Evolutionary conservation across 495 filamentous ascomycete genomes (phyloP).

Genomic region (Lasiosphaeria ovina): DNA sequence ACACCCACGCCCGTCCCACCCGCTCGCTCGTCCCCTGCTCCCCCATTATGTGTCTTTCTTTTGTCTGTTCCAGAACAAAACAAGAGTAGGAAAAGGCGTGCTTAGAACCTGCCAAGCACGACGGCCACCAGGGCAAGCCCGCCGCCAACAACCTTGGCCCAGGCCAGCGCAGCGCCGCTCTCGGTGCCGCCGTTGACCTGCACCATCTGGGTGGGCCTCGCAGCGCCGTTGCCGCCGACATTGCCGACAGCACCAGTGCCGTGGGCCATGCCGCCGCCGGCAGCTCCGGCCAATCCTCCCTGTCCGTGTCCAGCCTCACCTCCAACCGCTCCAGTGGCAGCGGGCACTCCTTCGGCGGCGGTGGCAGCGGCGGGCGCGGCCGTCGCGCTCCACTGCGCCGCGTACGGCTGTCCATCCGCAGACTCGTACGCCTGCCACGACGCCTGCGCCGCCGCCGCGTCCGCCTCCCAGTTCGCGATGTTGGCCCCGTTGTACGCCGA

Average conservation of each 20-base stretch:
- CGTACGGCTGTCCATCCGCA: conserved; percentile 1
- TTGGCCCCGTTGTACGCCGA: not conserved
- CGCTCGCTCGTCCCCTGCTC: no score
- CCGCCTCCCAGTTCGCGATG: conserved; percentile 3
- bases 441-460: conserved; percentile 10
- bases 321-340: not conserved
- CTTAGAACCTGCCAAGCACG: conserved; percentile 13
- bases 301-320: not conserved
- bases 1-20: no score
- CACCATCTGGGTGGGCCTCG: conserved; percentile 8
- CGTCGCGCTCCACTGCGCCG: not conserved
- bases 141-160: conserved; percentile 5
- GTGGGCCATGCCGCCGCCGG: not conserved
- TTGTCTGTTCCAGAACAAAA: not conserved
- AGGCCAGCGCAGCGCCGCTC: not conserved
- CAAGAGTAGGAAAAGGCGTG: not conserved
- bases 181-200: conserved; percentile 16
- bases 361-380: no score
- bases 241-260: not conserved
- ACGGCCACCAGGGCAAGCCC: conserved; percentile 11
- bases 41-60: not conserved
- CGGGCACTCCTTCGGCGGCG: no score
- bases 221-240: not conserved
- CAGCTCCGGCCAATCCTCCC: not conserved
- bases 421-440: not conserved